These are phyloP conservation scores for Medicago ruthenica DNA, from an alignment of 306 rosid species.

Conservation along the genomic window DNA sequence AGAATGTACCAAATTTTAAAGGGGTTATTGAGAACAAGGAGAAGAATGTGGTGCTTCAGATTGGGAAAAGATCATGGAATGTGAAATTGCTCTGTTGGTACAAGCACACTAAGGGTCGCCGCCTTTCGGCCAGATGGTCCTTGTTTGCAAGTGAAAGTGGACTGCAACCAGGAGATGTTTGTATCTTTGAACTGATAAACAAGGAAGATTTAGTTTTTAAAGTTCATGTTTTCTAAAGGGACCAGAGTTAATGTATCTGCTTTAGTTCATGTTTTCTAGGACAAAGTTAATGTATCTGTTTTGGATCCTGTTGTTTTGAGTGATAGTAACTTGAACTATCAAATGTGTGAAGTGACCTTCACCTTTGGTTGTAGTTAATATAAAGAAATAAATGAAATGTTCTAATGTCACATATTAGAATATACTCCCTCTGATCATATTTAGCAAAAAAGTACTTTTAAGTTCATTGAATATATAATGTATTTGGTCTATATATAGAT, in stretches of 20 bases:
- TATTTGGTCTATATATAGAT: too few species aligned
- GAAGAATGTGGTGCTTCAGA: neutral
- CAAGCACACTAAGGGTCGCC: rapidly evolving
- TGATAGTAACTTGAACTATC: too few species aligned
- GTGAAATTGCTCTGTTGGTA: neutral
- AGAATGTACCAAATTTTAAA: constrained; percentile 9
- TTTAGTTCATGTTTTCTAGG: neutral
- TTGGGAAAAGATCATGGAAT: constrained; percentile 36
- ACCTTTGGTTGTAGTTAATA: too few species aligned
- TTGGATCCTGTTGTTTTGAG: too few species aligned
- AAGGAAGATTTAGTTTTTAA: neutral
- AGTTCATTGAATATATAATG: too few species aligned
- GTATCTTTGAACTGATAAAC: constrained; percentile 40
- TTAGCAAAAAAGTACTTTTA: too few species aligned
- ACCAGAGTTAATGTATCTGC: neutral
- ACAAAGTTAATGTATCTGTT: too few species aligned
- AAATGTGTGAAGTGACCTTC: too few species aligned
- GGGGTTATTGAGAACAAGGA: constrained; percentile 10
- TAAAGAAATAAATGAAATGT: too few species aligned
- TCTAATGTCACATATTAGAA: too few species aligned
- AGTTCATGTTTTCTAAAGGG: constrained; percentile 24
- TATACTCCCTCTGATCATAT: too few species aligned
- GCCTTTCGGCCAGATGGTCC: neutral
- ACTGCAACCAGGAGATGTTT: constrained; percentile 34
- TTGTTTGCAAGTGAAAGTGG: constrained; percentile 26